phyloP scores from a whole-genome alignment of 495 filamentous ascomycete species.

The Opeltia flavorubescens region DNA sequence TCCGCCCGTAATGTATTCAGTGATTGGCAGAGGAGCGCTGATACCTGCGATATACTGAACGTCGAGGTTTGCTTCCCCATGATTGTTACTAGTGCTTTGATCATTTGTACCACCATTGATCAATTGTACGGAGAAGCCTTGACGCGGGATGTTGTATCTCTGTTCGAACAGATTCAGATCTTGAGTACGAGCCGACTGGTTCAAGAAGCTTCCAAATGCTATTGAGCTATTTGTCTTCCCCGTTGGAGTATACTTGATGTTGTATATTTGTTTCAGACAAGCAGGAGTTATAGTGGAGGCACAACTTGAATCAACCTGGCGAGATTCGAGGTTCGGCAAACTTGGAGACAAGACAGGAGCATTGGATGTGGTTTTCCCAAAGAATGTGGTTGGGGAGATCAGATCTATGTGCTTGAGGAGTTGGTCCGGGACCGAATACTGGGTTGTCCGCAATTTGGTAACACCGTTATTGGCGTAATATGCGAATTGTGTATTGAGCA shows the following conservation, averaged over 20 bases:
- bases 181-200: slow-evolving; percentile 28
- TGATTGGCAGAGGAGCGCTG: slow-evolving; percentile 29
- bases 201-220: slow-evolving; percentile 44
- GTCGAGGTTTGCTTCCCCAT: slow-evolving; percentile 64
- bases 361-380: slow-evolving; percentile 29
- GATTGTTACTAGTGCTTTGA: slow-evolving; percentile 31
- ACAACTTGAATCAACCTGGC: slow-evolving; percentile 27
- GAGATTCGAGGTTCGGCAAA: slow-evolving; percentile 8
- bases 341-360: slow-evolving; percentile 9
- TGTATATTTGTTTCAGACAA: slow-evolving; percentile 46
- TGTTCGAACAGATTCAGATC: slow-evolving; percentile 23
- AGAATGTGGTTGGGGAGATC: slow-evolving; percentile 45
- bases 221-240: slow-evolving; percentile 31
- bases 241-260: slow-evolving; percentile 29
- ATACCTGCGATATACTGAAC: slow-evolving; percentile 46
- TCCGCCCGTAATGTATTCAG: slow-evolving; percentile 41
- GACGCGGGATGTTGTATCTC: slow-evolving; percentile 22
- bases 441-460: slow-evolving; percentile 38
- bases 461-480: slow-evolving; percentile 23
- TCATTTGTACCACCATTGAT: slow-evolving; percentile 42
- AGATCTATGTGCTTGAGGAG: slow-evolving; percentile 38
- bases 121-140: slow-evolving; percentile 42
- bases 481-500: slow-evolving; percentile 34
- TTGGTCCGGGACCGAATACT: slow-evolving; percentile 48
- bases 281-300: slow-evolving; percentile 38